A percentile compares a stretch with the other conserved stretches of the same genome.
Conservation (phyloP, 768 basidiomycete genomes). For the Suillus plorans region DNA sequence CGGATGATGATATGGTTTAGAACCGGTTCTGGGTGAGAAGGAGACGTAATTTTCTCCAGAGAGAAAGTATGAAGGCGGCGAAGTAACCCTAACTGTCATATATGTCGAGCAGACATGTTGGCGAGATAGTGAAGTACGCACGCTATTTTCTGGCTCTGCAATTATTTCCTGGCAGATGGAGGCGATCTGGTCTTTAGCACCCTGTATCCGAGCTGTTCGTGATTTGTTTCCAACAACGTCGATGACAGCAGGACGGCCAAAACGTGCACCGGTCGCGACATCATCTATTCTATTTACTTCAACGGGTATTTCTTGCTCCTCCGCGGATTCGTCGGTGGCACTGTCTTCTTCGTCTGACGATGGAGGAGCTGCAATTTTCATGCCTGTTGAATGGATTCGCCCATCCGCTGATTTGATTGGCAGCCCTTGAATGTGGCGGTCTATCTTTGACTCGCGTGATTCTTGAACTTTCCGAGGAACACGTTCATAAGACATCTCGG, state of each 20-base stretch:
- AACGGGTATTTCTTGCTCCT: slow-evolving; percentile 27
- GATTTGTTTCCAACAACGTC: slow-evolving; percentile 70
- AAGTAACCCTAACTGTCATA: slow-evolving; percentile 75
- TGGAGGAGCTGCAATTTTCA: slow-evolving; percentile 19
- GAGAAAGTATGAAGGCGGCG: slow-evolving; percentile 89
- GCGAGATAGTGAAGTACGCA: slow-evolving; percentile 39
- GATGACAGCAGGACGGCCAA: slow-evolving; percentile 79
- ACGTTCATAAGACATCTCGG: slow-evolving; percentile 75
- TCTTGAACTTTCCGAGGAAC: slow-evolving; percentile 51
- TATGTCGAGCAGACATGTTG: slow-evolving; percentile 6
- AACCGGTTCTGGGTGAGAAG: slow-evolving; percentile 67
- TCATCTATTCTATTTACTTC: slow-evolving; percentile 52
- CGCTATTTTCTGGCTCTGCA: slow-evolving; percentile 92
- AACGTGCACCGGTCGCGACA: slow-evolving; percentile 80
- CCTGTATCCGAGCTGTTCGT: slow-evolving; percentile 62
- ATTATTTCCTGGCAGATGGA: slow-evolving; percentile 91
- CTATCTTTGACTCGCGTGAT: slow-evolving; percentile 47
- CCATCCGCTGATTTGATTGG: slow-evolving; percentile 90
- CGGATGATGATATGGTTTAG: slow-evolving; percentile 80
- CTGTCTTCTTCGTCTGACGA: slow-evolving; percentile 32
- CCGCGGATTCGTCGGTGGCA: slow-evolving; percentile 35
- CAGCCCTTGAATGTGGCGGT: slow-evolving; percentile 57
- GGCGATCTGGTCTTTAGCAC: slow-evolving; percentile 93
- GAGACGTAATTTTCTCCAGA: slow-evolving; percentile 68
- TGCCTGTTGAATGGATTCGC: slow-evolving; percentile 61